Evolutionary conservation across 1,139 yeast species (phyloP), one percentile per base, ranked within the genome.

Genomic region (Debaryomycetaceae sp.): DNA sequence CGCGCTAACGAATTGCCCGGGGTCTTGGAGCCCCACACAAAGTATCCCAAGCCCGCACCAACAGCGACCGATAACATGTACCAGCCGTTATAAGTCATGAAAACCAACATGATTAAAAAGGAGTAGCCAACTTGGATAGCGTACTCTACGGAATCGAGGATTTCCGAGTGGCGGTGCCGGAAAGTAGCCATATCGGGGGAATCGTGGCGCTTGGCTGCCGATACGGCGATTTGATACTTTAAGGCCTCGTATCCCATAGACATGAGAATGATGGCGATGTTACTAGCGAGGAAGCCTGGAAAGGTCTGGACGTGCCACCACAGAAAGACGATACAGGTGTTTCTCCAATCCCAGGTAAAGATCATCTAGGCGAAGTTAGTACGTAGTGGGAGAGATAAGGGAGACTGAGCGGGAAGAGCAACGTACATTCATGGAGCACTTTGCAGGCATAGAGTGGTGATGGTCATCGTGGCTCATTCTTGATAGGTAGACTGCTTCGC

Each of bases 1-100:
- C 69, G 49, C 11, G 43, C 32, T 4, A 53, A 49, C 4, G 44
- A 35, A 4, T 33, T 21, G 29, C 33, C 37, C 11, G 27, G 18
- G 12, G 14, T 15, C 12, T 12, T 27, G 2, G 39, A 32, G 36
- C 68, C 76, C 80, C 86, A 82, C 11, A 71, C 25, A 42, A 65
- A 73, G 42, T 75, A 66, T 1, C 93, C 93, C 16, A 73, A 25
- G 13, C 62, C 64, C 2, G 90, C 90, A 2, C 93, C 93, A 4
- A 66, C 38, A 1, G 72, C 76, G 16, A 79, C 80, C 3, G 87
- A 76, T 12, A 73, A 32, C 90, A 81, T 80, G 29, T 76, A 66
- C 85, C 86, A 81, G 4, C 90, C 85, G 47, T 81, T 80, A 48
- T 78, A 81, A 4, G 87, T 79, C 93, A 81, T 81, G 44, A 80